Conservation (phyloP, 495 filamentous ascomycete species). For the Lepidopterella palustris region DNA sequence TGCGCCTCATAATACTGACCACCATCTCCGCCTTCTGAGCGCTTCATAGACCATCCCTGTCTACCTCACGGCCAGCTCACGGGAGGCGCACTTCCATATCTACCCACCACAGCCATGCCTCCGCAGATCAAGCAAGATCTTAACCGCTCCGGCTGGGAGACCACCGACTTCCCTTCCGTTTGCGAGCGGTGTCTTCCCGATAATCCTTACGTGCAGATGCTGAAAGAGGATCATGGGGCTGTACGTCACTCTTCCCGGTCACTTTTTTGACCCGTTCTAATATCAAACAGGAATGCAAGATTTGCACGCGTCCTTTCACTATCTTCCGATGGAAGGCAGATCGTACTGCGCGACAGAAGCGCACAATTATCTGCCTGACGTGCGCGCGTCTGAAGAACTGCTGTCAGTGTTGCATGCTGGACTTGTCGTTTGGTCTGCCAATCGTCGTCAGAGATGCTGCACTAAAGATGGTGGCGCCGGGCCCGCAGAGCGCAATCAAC, state of each 20-base stretch:
- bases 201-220: slow-evolving; percentile 97
- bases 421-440: slow-evolving; percentile 88
- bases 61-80: neutral
- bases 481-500: slow-evolving; percentile 84
- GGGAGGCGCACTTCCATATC: neutral
- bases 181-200: slow-evolving; percentile 82
- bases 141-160: slow-evolving; percentile 93
- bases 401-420: slow-evolving; percentile 98
- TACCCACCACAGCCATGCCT: slow-evolving; percentile 40
- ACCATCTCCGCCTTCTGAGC: neutral
- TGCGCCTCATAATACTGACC: neutral
- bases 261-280: neutral
- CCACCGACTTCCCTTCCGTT: slow-evolving; percentile 62
- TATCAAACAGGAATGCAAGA: slow-evolving; percentile 51
- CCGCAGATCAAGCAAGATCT: slow-evolving; percentile 89
- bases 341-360: slow-evolving; percentile 77
- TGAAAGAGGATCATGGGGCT: slow-evolving; percentile 89
- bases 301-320: slow-evolving; percentile 93
- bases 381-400: slow-evolving; percentile 94
- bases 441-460: slow-evolving; percentile 94
- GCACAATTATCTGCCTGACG: slow-evolving; percentile 88
- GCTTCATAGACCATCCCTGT: neutral
- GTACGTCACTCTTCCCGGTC: slow-evolving; percentile 41
- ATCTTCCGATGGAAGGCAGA: slow-evolving; percentile 92
- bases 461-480: slow-evolving; percentile 91